Base-by-base conservation (phyloP, 306 rosid genomes). In the Cercis canadensis region DNA sequence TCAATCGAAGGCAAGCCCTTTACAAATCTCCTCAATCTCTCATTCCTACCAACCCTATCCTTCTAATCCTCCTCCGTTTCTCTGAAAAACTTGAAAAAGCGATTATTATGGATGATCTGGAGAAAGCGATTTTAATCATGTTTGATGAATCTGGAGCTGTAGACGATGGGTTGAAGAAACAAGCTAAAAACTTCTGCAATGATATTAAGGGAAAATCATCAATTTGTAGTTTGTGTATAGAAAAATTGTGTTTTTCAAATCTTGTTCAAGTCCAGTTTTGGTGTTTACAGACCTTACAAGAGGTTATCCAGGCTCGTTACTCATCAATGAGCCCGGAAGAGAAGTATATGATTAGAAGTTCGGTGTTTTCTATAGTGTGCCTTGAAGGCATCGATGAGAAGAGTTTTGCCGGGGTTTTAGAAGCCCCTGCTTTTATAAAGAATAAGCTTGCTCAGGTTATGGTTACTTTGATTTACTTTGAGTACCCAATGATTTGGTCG, bases 251-350 rank as follows among this genome's bases (percentile, higher is more conserved):
- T 64, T 83, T 72, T 69, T 86, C 99, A 21, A 84, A 72, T 80
- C 70, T 89, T 2, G 88, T 81, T 54, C 92, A 90, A 79, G 94
- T 91, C 32, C 99, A 88, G 82, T 94, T 94, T 81, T 94, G 99
- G 99, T 86, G 91, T 72, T 80, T 94, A 32, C 97, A 94, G 83
- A 83, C 99, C 2, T 85, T 94, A 6, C 96, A 89, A 1, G 99
- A 91, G 49, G 83, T 82, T 44, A 84, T 94, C 65, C 86, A 81
- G 65, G 71, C 75, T 16, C 81, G 96, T n/a, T 91, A 94, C 81
- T 78, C 89, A 11, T 78, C 89, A 72, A 81, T 86, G 82, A 72
- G 87, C 62, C 82, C 55, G 4, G 90, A 92, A 1, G 97, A 91
- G 87, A 91, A 75, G 87, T 84, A 81, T 69, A 61, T 87, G 82